A percentile compares a stretch with the other conserved stretches of the same genome.
phyloP scores from a whole-genome alignment of 2,329 filamentous ascomycete species.

The Scorias spongiosa region DNA sequence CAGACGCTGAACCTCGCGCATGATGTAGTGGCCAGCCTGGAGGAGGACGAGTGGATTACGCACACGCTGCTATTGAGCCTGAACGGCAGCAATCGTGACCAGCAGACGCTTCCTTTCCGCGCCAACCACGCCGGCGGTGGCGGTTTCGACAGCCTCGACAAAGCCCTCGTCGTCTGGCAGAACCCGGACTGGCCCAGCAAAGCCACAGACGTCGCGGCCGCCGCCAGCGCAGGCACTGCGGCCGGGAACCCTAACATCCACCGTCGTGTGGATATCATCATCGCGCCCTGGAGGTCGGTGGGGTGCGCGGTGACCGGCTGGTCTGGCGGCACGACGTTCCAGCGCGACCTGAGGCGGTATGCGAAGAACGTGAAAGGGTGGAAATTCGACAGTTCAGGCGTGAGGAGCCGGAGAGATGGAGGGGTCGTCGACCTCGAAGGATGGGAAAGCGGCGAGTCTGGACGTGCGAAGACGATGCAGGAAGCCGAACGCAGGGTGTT shows the following conservation, averaged over 20 bases:
- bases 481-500: constrained; percentile 73
- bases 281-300: constrained; percentile 74
- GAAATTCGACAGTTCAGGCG: constrained; percentile 86
- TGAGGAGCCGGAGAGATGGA: constrained; percentile 52
- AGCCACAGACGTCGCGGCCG: constrained; percentile 18
- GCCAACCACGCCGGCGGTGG: constrained; percentile 27
- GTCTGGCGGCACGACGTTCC: constrained; percentile 78
- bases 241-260: constrained; percentile 58
- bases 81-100: constrained; percentile 56
- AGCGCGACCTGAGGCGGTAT: constrained; percentile 70
- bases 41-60: constrained; percentile 56
- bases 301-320: constrained; percentile 82
- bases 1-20: constrained; percentile 56
- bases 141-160: constrained; percentile 81
- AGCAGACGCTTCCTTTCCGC: constrained; percentile 44
- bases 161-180: constrained; percentile 87
- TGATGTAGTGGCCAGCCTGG: constrained; percentile 56
- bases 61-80: constrained; percentile 62
- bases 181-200: constrained; percentile 37
- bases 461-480: constrained; percentile 37
- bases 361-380: constrained; percentile 55
- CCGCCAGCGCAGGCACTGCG: constrained; percentile 13
- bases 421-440: constrained; percentile 59
- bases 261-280: constrained; percentile 79
- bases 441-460: constrained; percentile 46